phyloP scores from a whole-genome alignment of 2,329 filamentous ascomycete species.

The Emydomyces testavorans region DNA sequence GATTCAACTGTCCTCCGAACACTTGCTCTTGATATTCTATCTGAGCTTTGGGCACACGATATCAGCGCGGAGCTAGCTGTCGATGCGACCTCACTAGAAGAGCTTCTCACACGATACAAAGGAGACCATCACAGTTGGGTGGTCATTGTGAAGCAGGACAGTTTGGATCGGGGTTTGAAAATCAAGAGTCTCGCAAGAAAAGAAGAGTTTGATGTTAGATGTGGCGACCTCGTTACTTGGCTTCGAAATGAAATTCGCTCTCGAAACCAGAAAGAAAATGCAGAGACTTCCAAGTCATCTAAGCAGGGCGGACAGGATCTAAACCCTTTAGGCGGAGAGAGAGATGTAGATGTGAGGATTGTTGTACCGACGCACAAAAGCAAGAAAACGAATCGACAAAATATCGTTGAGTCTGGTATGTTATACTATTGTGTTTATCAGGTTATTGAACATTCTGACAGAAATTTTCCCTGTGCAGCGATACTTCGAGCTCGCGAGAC shows the following conservation, averaged over 20 bases:
- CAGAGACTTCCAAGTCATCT: constrained; percentile 32
- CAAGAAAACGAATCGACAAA: constrained; percentile 83
- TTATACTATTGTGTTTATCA: constrained; percentile 15
- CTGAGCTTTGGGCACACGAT: constrained; percentile 67
- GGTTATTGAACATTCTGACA: not conserved
- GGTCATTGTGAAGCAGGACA: constrained; percentile 66
- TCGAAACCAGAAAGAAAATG: constrained; percentile 51
- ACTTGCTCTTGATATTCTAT: constrained; percentile 63
- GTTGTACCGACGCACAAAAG: constrained; percentile 68
- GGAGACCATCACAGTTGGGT: constrained; percentile 80
- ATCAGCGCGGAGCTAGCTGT: constrained; percentile 81
- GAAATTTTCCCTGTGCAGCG: constrained; percentile 28
- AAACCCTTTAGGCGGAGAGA: constrained; percentile 28
- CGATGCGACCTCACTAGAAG: constrained; percentile 67
- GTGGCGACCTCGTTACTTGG: constrained; percentile 63
- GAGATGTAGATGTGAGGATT: constrained; percentile 69
- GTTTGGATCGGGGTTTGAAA: constrained; percentile 52
- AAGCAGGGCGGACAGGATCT: constrained; percentile 30
- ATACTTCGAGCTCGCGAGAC: constrained; percentile 48
- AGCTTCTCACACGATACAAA: constrained; percentile 53
- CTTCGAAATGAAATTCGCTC: constrained; percentile 73
- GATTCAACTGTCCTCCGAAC: constrained; percentile 65
- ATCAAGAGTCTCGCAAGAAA: constrained; percentile 66
- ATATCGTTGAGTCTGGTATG: constrained; percentile 72
- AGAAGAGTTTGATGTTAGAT: constrained; percentile 68